Evolutionary conservation across 2,329 filamentous ascomycete genomes (phyloP).

Genomic region (Colletotrichum kahawae): DNA sequence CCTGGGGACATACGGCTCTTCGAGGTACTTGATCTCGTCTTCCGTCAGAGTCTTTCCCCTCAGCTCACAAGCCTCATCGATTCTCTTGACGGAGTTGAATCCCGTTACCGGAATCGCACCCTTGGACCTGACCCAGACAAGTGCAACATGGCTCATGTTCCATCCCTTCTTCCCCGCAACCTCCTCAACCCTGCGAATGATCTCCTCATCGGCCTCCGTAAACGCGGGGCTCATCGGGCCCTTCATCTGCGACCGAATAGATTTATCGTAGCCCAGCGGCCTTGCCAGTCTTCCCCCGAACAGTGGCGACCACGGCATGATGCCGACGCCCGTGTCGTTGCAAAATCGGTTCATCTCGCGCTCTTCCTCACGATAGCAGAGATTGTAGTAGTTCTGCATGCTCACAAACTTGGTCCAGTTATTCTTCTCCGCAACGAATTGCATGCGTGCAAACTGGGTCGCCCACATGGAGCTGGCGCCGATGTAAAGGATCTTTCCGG

Average conservation of each 20-base stretch:
- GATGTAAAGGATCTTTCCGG: conserved; percentile 52
- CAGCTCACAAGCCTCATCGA: conserved; percentile 14
- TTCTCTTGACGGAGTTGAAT: conserved; percentile 9
- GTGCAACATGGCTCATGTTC: conserved; percentile 19
- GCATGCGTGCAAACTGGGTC: conserved; percentile 37
- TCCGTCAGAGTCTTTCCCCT: conserved; percentile 5
- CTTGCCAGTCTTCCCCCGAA: conserved; percentile 6
- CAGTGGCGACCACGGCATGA: conserved; percentile 26
- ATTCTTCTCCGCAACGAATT: conserved; percentile 55
- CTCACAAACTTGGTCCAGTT: conserved; percentile 62
- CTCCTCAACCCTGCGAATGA: conserved; percentile 17
- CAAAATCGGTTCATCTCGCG: conserved; percentile 48
- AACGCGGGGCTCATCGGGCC: background rate
- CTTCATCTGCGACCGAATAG: background rate
- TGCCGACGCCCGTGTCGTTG: conserved; percentile 41
- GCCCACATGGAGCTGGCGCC: conserved; percentile 21
- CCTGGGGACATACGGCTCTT: conserved; percentile 14
- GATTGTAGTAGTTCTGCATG: conserved; percentile 63
- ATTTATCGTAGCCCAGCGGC: background rate
- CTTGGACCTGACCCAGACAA: conserved; percentile 13
- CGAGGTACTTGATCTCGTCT: conserved; percentile 10
- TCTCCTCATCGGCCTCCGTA: background rate
- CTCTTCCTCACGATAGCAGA: conserved; percentile 64
- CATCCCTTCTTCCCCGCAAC: conserved; percentile 13
- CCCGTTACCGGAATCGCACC: conserved; percentile 16